These are phyloP conservation scores for Wallacemonas sp. DNA, from an alignment of 208 protist species.

Conservation along the genomic window DNA sequence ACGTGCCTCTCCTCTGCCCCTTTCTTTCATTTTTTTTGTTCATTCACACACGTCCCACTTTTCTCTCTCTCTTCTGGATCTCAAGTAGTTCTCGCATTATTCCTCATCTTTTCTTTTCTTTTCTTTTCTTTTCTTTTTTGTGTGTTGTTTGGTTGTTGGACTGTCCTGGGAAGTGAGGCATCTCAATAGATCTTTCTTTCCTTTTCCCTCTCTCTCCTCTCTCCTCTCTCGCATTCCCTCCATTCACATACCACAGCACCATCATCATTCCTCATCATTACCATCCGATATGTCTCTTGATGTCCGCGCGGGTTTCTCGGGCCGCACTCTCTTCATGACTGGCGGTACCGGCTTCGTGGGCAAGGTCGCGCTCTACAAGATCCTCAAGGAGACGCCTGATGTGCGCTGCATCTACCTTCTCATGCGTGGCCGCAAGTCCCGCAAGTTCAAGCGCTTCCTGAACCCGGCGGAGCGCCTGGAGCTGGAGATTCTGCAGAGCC, in stretches of 20 bases:
- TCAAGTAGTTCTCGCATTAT: not conserved
- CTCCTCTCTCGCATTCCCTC: not conserved
- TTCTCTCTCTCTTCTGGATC: not conserved
- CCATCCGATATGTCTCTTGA: slow-evolving; percentile 50
- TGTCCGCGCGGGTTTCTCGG: slow-evolving; percentile 57
- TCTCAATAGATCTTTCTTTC: too few relatives aligned
- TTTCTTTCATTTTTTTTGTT: too few relatives aligned
- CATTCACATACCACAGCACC: too few relatives aligned
- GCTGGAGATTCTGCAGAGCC: slow-evolving; percentile 67
- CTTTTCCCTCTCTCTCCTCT: slow-evolving; percentile 15
- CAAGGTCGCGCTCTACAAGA: slow-evolving; percentile 83
- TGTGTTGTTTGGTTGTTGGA: too few relatives aligned
- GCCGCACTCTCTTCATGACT: slow-evolving; percentile 76
- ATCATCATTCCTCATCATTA: too few relatives aligned
- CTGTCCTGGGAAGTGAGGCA: too few relatives aligned
- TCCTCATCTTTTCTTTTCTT: not conserved
- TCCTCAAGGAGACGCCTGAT: slow-evolving; percentile 80
- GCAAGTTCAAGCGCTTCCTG: slow-evolving; percentile 61
- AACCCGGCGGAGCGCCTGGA: slow-evolving; percentile 73
- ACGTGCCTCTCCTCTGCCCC: too few relatives aligned
- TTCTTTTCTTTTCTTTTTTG: slow-evolving; percentile 1
- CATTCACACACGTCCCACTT: not conserved
- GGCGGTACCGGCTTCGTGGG: slow-evolving; percentile 88
- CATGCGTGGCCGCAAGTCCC: slow-evolving; percentile 76
- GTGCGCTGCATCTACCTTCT: slow-evolving; percentile 74